Conservation (phyloP, 768 basidiomycete genomes). For the Albatrellus ellisii region DNA sequence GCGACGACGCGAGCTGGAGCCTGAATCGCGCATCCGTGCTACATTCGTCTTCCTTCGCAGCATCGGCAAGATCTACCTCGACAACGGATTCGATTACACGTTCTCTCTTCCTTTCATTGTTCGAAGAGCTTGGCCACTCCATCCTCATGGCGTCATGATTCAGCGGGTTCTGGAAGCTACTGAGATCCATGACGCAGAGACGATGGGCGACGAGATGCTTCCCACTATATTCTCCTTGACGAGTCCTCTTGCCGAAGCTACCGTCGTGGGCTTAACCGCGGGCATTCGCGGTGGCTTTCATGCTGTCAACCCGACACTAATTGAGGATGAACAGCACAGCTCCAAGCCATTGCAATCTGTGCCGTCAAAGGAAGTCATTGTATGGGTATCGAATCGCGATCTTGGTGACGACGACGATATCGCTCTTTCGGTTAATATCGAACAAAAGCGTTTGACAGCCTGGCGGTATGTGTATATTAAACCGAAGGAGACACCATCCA, state of each 20-base stretch:
- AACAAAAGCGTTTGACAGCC: slow-evolving; percentile 39
- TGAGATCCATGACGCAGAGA: slow-evolving; percentile 53
- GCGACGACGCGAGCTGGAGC: slow-evolving; percentile 25
- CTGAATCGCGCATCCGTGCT: slow-evolving; percentile 34
- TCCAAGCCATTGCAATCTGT: slow-evolving; percentile 41
- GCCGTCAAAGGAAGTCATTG: slow-evolving; percentile 48
- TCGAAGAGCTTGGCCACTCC: slow-evolving; percentile 63
- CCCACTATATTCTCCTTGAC: slow-evolving; percentile 74
- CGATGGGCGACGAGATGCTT: slow-evolving; percentile 53
- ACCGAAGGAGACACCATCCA: slow-evolving; percentile 39
- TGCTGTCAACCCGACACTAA: slow-evolving; percentile 14
- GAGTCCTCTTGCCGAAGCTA: slow-evolving; percentile 63
- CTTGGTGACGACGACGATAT: slow-evolving; percentile 32
- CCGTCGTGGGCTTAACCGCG: slow-evolving; percentile 52
- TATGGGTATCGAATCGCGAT: slow-evolving; percentile 40
- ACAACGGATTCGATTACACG: slow-evolving; percentile 62
- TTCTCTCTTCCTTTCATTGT: slow-evolving; percentile 76
- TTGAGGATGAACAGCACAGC: slow-evolving; percentile 28
- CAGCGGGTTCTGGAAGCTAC: slow-evolving; percentile 57
- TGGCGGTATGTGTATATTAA: slow-evolving; percentile 66
- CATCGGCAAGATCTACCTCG: slow-evolving; percentile 56
- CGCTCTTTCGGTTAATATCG: slow-evolving; percentile 44
- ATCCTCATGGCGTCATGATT: slow-evolving; percentile 69
- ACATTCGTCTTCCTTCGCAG: slow-evolving; percentile 72
- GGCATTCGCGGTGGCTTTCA: slow-evolving; percentile 40